Evolutionary conservation across 805 yeast genomes (phyloP).

Genomic region (Candida nanaspora): DNA sequence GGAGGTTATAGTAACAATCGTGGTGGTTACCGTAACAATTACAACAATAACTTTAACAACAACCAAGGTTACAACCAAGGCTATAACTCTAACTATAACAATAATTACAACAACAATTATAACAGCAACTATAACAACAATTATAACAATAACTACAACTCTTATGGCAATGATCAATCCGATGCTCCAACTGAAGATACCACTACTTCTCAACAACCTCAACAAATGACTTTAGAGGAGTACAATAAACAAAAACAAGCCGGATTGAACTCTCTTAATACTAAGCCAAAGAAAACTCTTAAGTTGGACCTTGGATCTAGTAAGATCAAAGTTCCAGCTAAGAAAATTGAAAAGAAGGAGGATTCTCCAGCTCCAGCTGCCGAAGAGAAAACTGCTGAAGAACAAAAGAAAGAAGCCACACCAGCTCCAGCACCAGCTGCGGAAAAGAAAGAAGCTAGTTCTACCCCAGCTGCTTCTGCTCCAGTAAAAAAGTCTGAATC

Average conservation of each 20-base stretch:
- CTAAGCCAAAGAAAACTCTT: conserved; percentile 57
- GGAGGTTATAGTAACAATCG: conserved; percentile 8
- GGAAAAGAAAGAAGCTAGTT: conserved; percentile 8
- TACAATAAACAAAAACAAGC: conserved; percentile 63
- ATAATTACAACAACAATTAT: conserved; percentile 9
- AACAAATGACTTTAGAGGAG: conserved; percentile 73
- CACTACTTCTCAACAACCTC: conserved; percentile 12
- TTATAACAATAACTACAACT: conserved; percentile 18
- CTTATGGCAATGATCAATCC: conserved; percentile 12
- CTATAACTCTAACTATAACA: conserved; percentile 1
- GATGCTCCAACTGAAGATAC: conserved; percentile 6
- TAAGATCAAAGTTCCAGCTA: conserved; percentile 28
- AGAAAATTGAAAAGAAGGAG: conserved; percentile 41
- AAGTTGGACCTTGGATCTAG: conserved; percentile 61
- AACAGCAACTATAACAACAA: conserved; percentile 17
- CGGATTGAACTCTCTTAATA: conserved; percentile 31
- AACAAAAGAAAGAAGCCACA: conserved; percentile 15
- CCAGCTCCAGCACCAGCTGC: conserved; percentile 14
- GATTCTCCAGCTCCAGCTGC: conserved; percentile 17
- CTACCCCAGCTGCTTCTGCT: conserved; percentile 9
- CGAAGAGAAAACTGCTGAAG: conserved; percentile 22
- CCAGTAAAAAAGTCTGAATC: conserved; percentile 9
- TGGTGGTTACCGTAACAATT: too few relatives aligned
- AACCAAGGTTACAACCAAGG: conserved; percentile 11
- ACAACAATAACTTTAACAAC: conserved; percentile 9